These are phyloP conservation scores for Boletales sp. DNA, from an alignment of 768 basidiomycete species.

Conservation along the genomic window DNA sequence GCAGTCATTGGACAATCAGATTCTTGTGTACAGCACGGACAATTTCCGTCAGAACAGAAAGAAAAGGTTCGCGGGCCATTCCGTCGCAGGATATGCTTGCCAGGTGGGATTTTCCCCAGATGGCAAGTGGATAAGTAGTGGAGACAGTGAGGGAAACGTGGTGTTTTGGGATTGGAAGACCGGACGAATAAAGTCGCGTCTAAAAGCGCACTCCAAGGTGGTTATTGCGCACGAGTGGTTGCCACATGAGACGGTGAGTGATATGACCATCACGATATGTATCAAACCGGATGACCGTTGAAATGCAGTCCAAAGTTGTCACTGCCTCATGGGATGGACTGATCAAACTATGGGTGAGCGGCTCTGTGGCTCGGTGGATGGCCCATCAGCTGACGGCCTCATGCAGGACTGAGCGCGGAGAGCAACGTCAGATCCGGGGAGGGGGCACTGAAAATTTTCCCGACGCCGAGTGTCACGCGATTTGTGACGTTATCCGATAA, in stretches of 20 bases:
- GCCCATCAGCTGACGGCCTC: constrained; percentile 3
- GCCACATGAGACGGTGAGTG: constrained; percentile 90
- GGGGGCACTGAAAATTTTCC: too few relatives aligned
- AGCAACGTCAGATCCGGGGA: neutral
- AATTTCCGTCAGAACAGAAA: constrained; percentile 99
- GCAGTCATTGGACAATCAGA: constrained; percentile 97
- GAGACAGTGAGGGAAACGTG: constrained; percentile 91
- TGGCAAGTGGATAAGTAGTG: constrained; percentile 97
- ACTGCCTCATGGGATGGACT: constrained; percentile 98
- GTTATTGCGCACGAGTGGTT: constrained; percentile 98
- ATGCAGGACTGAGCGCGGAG: constrained; percentile 28
- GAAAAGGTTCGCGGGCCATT: constrained; percentile 97
- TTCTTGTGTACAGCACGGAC: constrained; percentile 94
- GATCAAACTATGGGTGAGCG: constrained; percentile 93
- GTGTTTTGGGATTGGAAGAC: constrained; percentile 99
- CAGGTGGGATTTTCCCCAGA: constrained; percentile 97
- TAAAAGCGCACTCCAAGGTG: constrained; percentile 92
- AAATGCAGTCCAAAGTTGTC: constrained; percentile 83
- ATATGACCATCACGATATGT: neutral
- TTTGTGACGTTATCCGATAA: constrained; percentile 2
- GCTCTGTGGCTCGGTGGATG: neutral
- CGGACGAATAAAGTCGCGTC: constrained; percentile 87
- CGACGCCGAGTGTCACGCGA: neutral
- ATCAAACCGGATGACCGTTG: constrained; percentile 9
- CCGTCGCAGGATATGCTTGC: constrained; percentile 95